Evolutionary conservation across 805 yeast genomes (phyloP), one percentile per base, ranked within the genome.

Genomic region (Saturnispora gosingensis): DNA sequence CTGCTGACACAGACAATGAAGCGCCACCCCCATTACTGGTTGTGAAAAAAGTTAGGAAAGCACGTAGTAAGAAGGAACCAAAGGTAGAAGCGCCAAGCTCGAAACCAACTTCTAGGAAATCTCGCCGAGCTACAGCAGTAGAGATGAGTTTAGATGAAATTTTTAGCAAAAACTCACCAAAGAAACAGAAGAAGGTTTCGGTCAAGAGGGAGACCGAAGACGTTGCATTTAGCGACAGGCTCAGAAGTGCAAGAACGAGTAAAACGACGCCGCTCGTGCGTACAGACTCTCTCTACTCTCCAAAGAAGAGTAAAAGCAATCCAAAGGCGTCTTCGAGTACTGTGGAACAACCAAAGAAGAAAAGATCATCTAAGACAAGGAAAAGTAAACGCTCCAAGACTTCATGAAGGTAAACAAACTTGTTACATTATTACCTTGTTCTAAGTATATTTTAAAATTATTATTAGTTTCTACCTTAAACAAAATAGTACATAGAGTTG

Each of bases 21-120:
- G 49, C 28, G 34, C 34, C 28, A 16, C 39, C 25, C 5, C 47
- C 40, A 30, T 30, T 22, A 16, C 25, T 28, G 16, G 44, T 11
- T 25, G 46, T 43, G 7, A 45, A 39, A 45, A 49, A 40, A 28
- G 50, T 16, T 16, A 43, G 28, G 47, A 50, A 30, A 16, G 34
- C 32, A 18, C 46, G 40, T 24, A 35, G 30, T 34, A 43, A 43
- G n/a, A 20, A n/a, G 10, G 48, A 45, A 22, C 35, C 43, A 16
- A 25, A 7, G 2, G 3, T 11, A 10, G 40, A 27, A 28, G 7
- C 22, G 13, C 13, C 35, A n/a, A 43, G 10, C 13, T 18, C 25
- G 4, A 38, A 38, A 10, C 20, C 42, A 11, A 18, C 42, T 8
- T 13, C 11, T 16, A 38, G 24, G 18, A 18, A 38, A 38, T 16